These are phyloP conservation scores for Herpetomonas muscarum DNA, from an alignment of 208 protist genomes.

Conservation along the genomic window DNA sequence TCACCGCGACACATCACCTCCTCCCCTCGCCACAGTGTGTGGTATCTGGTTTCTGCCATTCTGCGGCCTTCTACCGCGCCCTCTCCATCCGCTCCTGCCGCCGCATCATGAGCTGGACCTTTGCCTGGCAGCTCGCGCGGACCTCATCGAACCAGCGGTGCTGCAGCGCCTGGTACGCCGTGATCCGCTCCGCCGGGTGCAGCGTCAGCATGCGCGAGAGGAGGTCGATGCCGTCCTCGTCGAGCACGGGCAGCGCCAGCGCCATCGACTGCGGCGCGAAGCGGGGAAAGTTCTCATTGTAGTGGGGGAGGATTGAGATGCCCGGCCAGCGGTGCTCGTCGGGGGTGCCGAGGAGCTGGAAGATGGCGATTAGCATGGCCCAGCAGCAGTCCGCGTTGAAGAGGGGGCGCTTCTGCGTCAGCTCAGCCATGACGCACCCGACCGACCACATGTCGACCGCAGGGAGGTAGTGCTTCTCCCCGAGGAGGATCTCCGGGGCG, in stretches of 20 bases:
- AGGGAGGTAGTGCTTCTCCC: slow-evolving; percentile 77
- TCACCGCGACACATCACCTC: no score
- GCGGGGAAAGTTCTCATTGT: slow-evolving; percentile 62
- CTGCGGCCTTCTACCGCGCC: no score
- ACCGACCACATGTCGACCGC: slow-evolving; percentile 93
- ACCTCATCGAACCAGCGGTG: slow-evolving; percentile 86
- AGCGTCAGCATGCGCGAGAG: slow-evolving; percentile 62
- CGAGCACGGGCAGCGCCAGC: slow-evolving; percentile 46
- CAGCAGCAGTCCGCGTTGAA: slow-evolving; percentile 86
- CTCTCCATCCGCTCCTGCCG: slow-evolving; percentile 9
- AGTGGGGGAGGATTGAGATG: slow-evolving; percentile 61
- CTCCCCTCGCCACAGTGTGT: no score
- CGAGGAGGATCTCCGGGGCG: slow-evolving; percentile 92
- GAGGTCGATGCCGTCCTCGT: slow-evolving; percentile 56
- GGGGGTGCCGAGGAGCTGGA: slow-evolving; percentile 92
- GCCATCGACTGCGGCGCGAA: slow-evolving; percentile 39
- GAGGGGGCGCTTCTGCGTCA: slow-evolving; percentile 77
- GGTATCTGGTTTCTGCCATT: no score
- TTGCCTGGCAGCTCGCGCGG: slow-evolving; percentile 31
- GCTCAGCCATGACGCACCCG: slow-evolving; percentile 95
- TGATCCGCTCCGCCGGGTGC: slow-evolving; percentile 60
- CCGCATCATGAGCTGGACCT: slow-evolving; percentile 17
- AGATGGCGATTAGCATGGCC: slow-evolving; percentile 90
- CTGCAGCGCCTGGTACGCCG: slow-evolving; percentile 64
- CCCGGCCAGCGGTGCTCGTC: slow-evolving; percentile 75